phyloP scores from a whole-genome alignment of 163 green algal species.

The Chloromonas sp. region DNA sequence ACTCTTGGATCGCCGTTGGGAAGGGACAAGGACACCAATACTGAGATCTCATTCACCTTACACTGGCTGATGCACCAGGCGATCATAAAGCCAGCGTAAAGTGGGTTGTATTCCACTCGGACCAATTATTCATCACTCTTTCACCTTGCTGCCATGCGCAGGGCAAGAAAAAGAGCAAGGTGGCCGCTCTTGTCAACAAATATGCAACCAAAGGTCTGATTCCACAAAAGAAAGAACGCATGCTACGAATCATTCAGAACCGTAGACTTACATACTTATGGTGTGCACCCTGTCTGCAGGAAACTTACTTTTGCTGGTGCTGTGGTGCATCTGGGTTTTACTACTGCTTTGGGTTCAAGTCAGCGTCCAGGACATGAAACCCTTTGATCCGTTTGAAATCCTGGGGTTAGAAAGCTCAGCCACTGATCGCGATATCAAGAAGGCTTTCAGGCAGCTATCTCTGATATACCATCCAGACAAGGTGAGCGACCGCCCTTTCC shows the following conservation, averaged over 20 bases:
- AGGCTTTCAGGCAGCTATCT: constrained; percentile 67
- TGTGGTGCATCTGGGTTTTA: constrained; percentile 46
- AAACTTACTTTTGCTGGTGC: constrained; percentile 41
- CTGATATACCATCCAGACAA: constrained; percentile 86
- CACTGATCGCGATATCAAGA: constrained; percentile 57
- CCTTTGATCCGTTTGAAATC: constrained; percentile 95
- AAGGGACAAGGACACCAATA: too few relatives aligned
- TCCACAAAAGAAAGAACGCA: too few relatives aligned
- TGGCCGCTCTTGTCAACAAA: neutral
- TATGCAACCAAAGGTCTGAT: neutral
- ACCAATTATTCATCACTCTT: neutral
- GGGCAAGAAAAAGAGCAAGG: neutral
- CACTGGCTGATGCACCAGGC: too few relatives aligned
- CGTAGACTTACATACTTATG: too few relatives aligned
- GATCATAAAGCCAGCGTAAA: too few relatives aligned
- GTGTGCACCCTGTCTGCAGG: constrained; percentile 10
- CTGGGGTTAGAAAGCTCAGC: constrained; percentile 57
- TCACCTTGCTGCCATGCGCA: neutral
- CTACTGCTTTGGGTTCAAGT: constrained; percentile 48
- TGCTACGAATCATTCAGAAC: neutral
- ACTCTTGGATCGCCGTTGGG: neutral
- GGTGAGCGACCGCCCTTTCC: constrained; percentile 8
- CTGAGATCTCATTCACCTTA: too few relatives aligned
- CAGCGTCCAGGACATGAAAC: constrained; percentile 38
- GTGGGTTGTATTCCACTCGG: too few relatives aligned